Percentiles rank a stretch among this genome's conserved stretches.
These are phyloP conservation scores for Candida albicans DNA, from an alignment of 1,139 yeast species.

Conservation along the genomic window DNA sequence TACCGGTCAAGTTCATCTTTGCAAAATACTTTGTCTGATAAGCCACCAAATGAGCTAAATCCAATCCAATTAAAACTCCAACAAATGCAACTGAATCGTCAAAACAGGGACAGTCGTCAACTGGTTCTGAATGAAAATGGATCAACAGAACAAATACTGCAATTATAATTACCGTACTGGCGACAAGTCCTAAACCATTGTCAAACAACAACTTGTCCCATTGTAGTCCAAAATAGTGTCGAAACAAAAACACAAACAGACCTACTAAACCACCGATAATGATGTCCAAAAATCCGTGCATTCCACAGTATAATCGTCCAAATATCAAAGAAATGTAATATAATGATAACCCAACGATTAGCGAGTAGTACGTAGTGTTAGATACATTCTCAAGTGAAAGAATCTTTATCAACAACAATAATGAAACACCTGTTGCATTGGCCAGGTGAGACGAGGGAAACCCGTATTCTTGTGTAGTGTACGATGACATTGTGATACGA, in stretches of 20 bases:
- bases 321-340: slow-evolving; percentile 69
- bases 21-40: slow-evolving; percentile 28
- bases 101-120: slow-evolving; percentile 94
- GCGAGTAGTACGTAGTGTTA: slow-evolving; percentile 8
- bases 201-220: slow-evolving; percentile 43
- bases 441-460: slow-evolving; percentile 94
- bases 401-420: slow-evolving; percentile 40
- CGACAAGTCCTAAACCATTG: slow-evolving; percentile 35
- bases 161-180: slow-evolving; percentile 31
- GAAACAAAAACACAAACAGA: slow-evolving; percentile 37
- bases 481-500: slow-evolving; percentile 83
- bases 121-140: slow-evolving; percentile 78
- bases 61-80: slow-evolving; percentile 83
- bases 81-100: slow-evolving; percentile 94
- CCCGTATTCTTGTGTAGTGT: slow-evolving; percentile 91
- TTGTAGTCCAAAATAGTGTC: slow-evolving; percentile 34
- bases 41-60: slow-evolving; percentile 52
- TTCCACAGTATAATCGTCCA: slow-evolving; percentile 92
- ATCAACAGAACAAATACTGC: slow-evolving; percentile 49
- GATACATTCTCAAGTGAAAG: slow-evolving; percentile 11
- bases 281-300: slow-evolving; percentile 92
- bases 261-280: slow-evolving; percentile 69
- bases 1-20: slow-evolving; percentile 18
- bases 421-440: slow-evolving; percentile 80
- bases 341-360: slow-evolving; percentile 23